These are phyloP conservation scores for Nakaseomyces nivariensis DNA, from an alignment of 1,139 yeast species.

Conservation along the genomic window DNA sequence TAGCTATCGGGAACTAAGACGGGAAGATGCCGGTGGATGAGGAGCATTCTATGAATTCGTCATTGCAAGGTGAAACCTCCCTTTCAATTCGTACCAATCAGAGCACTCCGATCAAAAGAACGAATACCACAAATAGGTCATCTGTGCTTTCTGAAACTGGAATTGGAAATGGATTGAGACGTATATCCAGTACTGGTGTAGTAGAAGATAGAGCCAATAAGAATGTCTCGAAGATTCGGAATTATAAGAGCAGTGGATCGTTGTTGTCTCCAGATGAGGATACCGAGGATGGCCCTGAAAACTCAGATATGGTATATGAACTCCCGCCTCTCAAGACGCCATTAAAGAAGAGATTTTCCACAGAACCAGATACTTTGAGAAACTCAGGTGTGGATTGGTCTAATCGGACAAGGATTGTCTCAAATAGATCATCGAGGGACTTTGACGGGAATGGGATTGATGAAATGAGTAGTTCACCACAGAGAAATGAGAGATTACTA, in stretches of 20 bases:
- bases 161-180: neutral
- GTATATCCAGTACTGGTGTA: neutral
- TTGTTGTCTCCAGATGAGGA: neutral
- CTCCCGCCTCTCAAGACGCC: conserved; percentile 1
- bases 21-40: neutral
- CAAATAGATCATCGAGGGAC: neutral
- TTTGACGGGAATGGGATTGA: neutral
- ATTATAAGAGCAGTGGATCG: neutral
- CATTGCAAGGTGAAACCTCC: neutral
- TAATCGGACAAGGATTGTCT: neutral
- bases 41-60: neutral
- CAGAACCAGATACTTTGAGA: neutral
- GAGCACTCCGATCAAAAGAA: neutral
- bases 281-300: neutral
- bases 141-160: neutral
- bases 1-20: too few relatives aligned
- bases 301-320: neutral
- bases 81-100: conserved; percentile 1
- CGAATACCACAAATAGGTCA: neutral
- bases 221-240: neutral
- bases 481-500: conserved; percentile 5
- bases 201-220: neutral
- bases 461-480: neutral
- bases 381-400: neutral
- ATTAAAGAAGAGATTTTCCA: neutral